Base-by-base conservation (phyloP, 345 rosid species). In the Brassica cretica region DNA sequence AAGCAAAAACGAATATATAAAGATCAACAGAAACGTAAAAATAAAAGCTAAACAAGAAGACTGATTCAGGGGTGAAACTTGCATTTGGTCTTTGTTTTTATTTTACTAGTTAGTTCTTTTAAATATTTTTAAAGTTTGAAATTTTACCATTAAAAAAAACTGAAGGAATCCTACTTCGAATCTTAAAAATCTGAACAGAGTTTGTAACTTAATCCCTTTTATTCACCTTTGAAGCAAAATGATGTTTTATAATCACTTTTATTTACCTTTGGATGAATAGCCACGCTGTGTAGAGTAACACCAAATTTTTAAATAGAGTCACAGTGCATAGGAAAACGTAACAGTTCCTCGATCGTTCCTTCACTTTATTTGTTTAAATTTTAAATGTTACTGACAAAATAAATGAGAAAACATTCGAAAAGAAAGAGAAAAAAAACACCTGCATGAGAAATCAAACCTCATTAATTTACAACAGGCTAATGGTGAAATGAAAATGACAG, bases 1-100 rank as follows among this genome's bases (percentile, higher is more conserved):
- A 59, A 49, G 61, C 9, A 33, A 8, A 0, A 25, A 37, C 4
- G 35, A 44, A 73, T 60, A 66, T 64, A 14, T 21, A 66, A 72
- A 72, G 30, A 66, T 21, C 14, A 55, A 16, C 4, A 25, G 33
- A 73, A 66, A 78, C 64, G 69, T 78, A 67, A 9, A 51, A 5
- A 51, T n/a, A 51, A 51, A 51, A 35, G 30, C 30, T 37, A 65
- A 2, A 56, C 8, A 35, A 62, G 9, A 62, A 35, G 65, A 53
- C 33, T 72, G 44, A 32, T 44, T 58, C 44, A 56, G 16, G 67
- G 75, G 63, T 59, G 30, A 71, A 65, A 64, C 76, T 60, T 77
- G 81, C 65, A 64, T 55, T 64, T 56, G 67, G 76, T 65, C 69
- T 78, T 78, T 72, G 77, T 78, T 66, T 44, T 72, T 35, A 35